These are phyloP conservation scores for Aspergillus sclerotiicarbonarius DNA, from an alignment of 495 filamentous ascomycete genomes.

Conservation along the genomic window DNA sequence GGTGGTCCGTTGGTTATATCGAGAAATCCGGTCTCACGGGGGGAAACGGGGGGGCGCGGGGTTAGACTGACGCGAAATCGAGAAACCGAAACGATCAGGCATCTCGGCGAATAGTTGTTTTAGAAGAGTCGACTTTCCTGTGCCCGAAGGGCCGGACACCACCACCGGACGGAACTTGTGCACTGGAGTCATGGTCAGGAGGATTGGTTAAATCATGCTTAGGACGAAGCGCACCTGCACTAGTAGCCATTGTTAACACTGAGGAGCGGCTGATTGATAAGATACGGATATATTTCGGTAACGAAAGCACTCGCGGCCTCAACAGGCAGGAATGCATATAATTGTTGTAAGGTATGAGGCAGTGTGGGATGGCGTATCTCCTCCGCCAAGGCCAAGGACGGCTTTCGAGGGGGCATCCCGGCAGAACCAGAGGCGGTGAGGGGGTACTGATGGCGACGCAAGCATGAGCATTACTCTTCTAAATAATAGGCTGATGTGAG, in stretches of 20 bases:
- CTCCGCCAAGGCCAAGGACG: background rate
- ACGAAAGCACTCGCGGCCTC: constrained; percentile 14
- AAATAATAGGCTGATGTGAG: background rate
- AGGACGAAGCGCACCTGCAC: constrained; percentile 21
- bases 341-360: background rate
- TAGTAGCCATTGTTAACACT: constrained; percentile 29
- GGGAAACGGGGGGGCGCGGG: background rate
- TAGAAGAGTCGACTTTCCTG: constrained; percentile 86
- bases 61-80: constrained; percentile 58
- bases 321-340: constrained; percentile 25
- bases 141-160: constrained; percentile 80
- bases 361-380: background rate
- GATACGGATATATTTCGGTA: background rate
- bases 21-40: too few relatives aligned
- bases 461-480: too few relatives aligned
- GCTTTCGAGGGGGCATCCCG: background rate
- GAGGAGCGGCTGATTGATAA: background rate
- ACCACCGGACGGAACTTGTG: constrained; percentile 66
- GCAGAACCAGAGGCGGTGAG: constrained; percentile 18
- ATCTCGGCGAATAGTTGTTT: constrained; percentile 65
- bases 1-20: background rate
- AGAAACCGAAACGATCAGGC: constrained; percentile 76
- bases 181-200: constrained; percentile 16
- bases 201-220: background rate
- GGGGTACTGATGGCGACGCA: background rate